phyloP scores from a whole-genome alignment of 305 asterid species.

The Plantago coronopus region DNA sequence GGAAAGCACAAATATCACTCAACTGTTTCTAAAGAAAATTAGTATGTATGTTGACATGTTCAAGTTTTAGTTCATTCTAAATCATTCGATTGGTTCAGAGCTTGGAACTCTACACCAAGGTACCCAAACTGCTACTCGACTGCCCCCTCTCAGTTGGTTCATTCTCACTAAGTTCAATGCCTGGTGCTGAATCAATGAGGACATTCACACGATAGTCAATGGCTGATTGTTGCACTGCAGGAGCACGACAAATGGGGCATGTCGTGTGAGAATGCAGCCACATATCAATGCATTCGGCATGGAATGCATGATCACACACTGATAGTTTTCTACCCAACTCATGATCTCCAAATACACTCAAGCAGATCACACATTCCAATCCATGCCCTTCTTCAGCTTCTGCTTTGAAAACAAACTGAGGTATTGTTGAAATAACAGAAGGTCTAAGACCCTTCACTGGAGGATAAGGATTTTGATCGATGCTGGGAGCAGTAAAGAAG shows the following conservation, averaged over 20 bases:
- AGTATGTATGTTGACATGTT: too few species aligned
- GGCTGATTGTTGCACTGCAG: slow-evolving; percentile 1
- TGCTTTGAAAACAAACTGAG: slow-evolving; percentile 28
- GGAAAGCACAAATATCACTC: too few species aligned
- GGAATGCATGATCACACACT: slow-evolving; percentile 41
- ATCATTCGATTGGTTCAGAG: too few species aligned
- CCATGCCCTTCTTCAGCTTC: slow-evolving; percentile 15
- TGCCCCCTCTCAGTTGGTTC: too few species aligned
- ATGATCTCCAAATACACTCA: slow-evolving; percentile 36
- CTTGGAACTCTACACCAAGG: too few species aligned
- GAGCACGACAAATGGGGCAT: slow-evolving; percentile 51
- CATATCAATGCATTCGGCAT: slow-evolving; percentile 51
- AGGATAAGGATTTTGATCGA: slow-evolving; percentile 9
- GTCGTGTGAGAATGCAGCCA: slow-evolving; percentile 50
- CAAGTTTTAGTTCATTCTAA: too few species aligned
- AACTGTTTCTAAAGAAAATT: too few species aligned
- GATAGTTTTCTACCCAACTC: slow-evolving; percentile 34
- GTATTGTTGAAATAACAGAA: slow-evolving; percentile 36
- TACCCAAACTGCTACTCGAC: too few species aligned
- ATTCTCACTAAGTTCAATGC: too few species aligned
- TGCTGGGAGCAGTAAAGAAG: slow-evolving; percentile 18
- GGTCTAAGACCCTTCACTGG: slow-evolving; percentile 36
- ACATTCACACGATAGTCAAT: not conserved
- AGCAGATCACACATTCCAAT: slow-evolving; percentile 45
- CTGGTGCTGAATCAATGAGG: not conserved